These are phyloP conservation scores for Fagus sylvatica DNA, from an alignment of 306 rosid genomes.

Conservation along the genomic window DNA sequence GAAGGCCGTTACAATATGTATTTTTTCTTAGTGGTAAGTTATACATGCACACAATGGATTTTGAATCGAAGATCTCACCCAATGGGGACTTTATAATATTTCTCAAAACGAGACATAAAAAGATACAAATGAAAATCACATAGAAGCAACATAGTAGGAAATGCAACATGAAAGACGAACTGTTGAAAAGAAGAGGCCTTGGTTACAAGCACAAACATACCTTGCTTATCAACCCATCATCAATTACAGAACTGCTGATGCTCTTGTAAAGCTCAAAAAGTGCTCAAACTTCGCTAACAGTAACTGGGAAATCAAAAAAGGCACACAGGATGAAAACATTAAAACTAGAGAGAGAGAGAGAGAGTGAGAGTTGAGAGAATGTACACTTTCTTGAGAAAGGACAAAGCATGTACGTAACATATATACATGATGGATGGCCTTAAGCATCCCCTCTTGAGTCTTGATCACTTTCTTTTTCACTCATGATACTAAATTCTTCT, in stretches of 20 bases:
- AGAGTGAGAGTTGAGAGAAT: too few species aligned
- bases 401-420: too few species aligned
- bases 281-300: slow-evolving; percentile 90
- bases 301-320: slow-evolving; percentile 49
- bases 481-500: too few species aligned
- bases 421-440: too few species aligned
- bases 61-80: too few species aligned
- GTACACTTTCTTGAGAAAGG: too few species aligned
- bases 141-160: not conserved
- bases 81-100: not conserved
- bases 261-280: slow-evolving; percentile 82
- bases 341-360: not conserved
- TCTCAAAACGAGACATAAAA: not conserved
- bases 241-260: slow-evolving; percentile 69
- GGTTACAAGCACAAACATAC: slow-evolving; percentile 32
- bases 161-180: slow-evolving; percentile 2
- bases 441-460: too few species aligned
- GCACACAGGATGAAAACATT: slow-evolving; percentile 12
- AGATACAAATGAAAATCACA: not conserved
- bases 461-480: too few species aligned
- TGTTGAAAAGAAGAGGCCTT: not conserved
- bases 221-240: slow-evolving; percentile 90
- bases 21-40: too few species aligned
- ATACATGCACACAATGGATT: too few species aligned
- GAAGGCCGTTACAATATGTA: too few species aligned